Evolutionary conservation across 495 filamentous ascomycete species (phyloP).

Genomic region (Stereocaulon alpinum): DNA sequence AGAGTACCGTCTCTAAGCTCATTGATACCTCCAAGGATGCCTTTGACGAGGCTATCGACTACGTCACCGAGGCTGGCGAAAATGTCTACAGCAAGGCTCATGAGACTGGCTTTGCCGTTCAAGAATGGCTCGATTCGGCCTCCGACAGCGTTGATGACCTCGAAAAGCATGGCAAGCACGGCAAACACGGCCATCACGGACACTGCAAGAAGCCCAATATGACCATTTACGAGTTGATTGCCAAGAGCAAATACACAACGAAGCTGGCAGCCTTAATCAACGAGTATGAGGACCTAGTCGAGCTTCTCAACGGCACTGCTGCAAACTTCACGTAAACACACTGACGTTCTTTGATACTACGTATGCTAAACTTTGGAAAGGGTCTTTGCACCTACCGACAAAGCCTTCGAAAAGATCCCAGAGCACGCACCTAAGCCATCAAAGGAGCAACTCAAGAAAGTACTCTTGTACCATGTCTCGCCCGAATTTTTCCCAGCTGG

Average conservation of each 20-base stretch:
- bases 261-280: slow-evolving; percentile 65
- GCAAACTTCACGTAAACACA: slow-evolving; percentile 40
- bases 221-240: slow-evolving; percentile 70
- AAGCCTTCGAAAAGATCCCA: slow-evolving; percentile 60
- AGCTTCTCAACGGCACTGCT: slow-evolving; percentile 55
- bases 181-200: slow-evolving; percentile 19
- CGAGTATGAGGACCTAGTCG: slow-evolving; percentile 56
- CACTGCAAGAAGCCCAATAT: slow-evolving; percentile 39
- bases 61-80: slow-evolving; percentile 27
- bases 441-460: slow-evolving; percentile 51
- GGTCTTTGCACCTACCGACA: slow-evolving; percentile 68
- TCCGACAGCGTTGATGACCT: slow-evolving; percentile 20
- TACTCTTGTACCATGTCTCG: slow-evolving; percentile 63
- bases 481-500: slow-evolving; percentile 50
- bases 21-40: slow-evolving; percentile 32
- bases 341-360: no score
- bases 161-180: slow-evolving; percentile 3
- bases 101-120: slow-evolving; percentile 31
- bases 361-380: neutral
- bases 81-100: slow-evolving; percentile 28
- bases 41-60: slow-evolving; percentile 38
- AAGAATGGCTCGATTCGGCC: slow-evolving; percentile 35
- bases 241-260: slow-evolving; percentile 59
- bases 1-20: slow-evolving; percentile 28
- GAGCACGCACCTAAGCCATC: slow-evolving; percentile 41